A percentile compares a stretch with the other conserved stretches of the same genome.
Evolutionary conservation across 2,329 filamentous ascomycete genomes (phyloP).

Genomic region (Colletotrichum tropicicola): DNA sequence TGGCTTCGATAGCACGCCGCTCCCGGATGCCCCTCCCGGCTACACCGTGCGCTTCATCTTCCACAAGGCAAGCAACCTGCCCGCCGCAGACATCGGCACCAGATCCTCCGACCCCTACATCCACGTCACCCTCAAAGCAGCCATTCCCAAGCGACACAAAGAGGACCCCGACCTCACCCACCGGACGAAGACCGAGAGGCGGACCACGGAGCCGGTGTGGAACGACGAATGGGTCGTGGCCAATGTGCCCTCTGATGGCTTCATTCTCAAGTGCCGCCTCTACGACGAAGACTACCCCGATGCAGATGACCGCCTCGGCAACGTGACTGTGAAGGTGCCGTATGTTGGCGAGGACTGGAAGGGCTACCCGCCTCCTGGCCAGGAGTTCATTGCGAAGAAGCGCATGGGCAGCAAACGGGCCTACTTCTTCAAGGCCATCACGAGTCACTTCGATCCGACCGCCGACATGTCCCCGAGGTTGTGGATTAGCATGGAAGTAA

Average conservation of each 20-base stretch:
- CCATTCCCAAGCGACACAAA: constrained; percentile 80
- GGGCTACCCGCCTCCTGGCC: constrained; percentile 68
- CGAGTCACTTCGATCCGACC: constrained; percentile 67
- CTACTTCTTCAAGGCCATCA: constrained; percentile 76
- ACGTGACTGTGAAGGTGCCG: constrained; percentile 76
- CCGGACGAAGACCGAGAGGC: constrained; percentile 80
- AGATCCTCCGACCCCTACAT: constrained; percentile 87
- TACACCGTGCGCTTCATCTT: constrained; percentile 89
- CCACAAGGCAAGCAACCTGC: constrained; percentile 81
- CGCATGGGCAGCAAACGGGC: constrained; percentile 87
- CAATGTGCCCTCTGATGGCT: constrained; percentile 83
- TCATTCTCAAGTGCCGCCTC: constrained; percentile 83
- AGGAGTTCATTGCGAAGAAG: constrained; percentile 80
- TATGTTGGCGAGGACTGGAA: constrained; percentile 71
- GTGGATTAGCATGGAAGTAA: constrained; percentile 77
- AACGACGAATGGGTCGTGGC: constrained; percentile 87
- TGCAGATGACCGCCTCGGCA: constrained; percentile 87
- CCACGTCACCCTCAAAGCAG: constrained; percentile 76
- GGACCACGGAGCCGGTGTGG: constrained; percentile 80
- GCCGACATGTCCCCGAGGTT: constrained; percentile 76
- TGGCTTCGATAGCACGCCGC: constrained; percentile 81
- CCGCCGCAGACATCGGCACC: constrained; percentile 80
- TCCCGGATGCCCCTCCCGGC: constrained; percentile 78
- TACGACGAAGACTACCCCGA: constrained; percentile 92
- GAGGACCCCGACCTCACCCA: constrained; percentile 81